These are phyloP conservation scores for Claviceps sp. DNA, from an alignment of 2,329 filamentous ascomycete species.

Conservation along the genomic window DNA sequence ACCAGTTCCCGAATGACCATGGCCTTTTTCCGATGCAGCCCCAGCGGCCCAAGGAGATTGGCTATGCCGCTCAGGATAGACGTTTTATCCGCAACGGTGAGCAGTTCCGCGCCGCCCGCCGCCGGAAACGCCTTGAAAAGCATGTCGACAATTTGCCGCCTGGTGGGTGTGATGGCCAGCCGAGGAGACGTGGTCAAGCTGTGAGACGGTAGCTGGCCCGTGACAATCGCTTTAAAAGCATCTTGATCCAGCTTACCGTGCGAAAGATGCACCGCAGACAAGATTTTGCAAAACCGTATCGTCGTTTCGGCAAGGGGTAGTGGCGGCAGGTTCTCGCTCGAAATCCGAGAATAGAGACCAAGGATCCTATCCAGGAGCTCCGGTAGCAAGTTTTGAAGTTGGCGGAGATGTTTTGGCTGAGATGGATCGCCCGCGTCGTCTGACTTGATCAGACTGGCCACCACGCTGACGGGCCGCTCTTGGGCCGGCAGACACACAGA, in stretches of 20 bases:
- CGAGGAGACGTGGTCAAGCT: constrained; percentile 38
- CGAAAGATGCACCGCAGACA: constrained; percentile 52
- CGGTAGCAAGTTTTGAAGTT: constrained; percentile 48
- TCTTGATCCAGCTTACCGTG: constrained; percentile 48
- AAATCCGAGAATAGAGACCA: constrained; percentile 58
- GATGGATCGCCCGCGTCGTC: constrained; percentile 22
- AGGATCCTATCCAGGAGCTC: constrained; percentile 65
- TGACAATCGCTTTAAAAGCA: constrained; percentile 51
- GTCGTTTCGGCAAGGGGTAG: constrained; percentile 59
- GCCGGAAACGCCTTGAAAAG: constrained; percentile 60
- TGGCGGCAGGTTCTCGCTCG: constrained; percentile 56
- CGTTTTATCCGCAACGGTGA: constrained; percentile 64
- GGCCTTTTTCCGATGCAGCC: constrained; percentile 77
- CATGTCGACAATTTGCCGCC: constrained; percentile 50
- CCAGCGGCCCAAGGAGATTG: constrained; percentile 67
- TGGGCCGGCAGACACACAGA: constrained; percentile 38
- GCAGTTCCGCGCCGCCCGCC: constrained; percentile 46
- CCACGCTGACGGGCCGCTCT: constrained; percentile 29
- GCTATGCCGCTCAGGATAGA: constrained; percentile 76
- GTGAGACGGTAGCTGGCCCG: constrained; percentile 42
- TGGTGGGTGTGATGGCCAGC: constrained; percentile 40
- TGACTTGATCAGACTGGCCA: constrained; percentile 12
- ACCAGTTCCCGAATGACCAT: constrained; percentile 81
- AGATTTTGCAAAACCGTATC: constrained; percentile 58
- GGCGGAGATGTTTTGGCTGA: constrained; percentile 40